Conservation (phyloP, 192 early-diverging fungal species). For the Coemansia sp. region DNA sequence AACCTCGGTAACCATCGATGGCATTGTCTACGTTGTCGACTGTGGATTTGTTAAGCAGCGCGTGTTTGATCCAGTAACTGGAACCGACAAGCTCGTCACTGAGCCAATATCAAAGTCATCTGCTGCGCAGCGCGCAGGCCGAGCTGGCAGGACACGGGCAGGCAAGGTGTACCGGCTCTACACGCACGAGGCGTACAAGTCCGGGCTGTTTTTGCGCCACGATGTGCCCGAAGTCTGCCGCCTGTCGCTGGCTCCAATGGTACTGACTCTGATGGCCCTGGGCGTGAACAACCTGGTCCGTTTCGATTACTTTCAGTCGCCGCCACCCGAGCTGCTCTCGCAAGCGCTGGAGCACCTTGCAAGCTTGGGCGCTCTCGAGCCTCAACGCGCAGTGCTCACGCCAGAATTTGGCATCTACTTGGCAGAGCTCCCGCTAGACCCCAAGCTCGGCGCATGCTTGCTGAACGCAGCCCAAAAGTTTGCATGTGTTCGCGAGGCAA, state of each 20-base stretch:
- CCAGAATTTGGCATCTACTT: constrained; percentile 84
- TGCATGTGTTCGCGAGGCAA: constrained; percentile 84
- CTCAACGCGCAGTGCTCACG: constrained; percentile 82
- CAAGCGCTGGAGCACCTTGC: constrained; percentile 85
- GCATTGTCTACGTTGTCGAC: constrained; percentile 94
- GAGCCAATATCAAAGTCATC: constrained; percentile 88
- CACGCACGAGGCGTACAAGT: constrained; percentile 83
- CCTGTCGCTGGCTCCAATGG: constrained; percentile 83
- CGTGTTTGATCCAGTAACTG: constrained; percentile 84
- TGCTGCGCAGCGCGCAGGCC: constrained; percentile 88
- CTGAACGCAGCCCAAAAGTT: constrained; percentile 76
- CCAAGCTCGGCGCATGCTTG: constrained; percentile 82
- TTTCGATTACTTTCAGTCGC: constrained; percentile 97
- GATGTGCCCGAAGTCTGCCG: constrained; percentile 93
- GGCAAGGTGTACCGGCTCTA: constrained; percentile 96
- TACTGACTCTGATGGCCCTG: constrained; percentile 86
- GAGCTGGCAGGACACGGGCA: constrained; percentile 90
- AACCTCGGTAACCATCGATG: constrained; percentile 95
- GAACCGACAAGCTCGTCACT: constrained; percentile 91
- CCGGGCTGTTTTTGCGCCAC: constrained; percentile 88
- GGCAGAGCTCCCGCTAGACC: constrained; percentile 95
- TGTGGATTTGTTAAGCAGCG: constrained; percentile 94
- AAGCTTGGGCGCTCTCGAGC: constrained; percentile 83
- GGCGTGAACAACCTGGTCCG: constrained; percentile 94
- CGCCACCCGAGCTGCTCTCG: constrained; percentile 90